Base-by-base conservation (phyloP, 2,329 filamentous ascomycete species). In the Xylariales sp. region DNA sequence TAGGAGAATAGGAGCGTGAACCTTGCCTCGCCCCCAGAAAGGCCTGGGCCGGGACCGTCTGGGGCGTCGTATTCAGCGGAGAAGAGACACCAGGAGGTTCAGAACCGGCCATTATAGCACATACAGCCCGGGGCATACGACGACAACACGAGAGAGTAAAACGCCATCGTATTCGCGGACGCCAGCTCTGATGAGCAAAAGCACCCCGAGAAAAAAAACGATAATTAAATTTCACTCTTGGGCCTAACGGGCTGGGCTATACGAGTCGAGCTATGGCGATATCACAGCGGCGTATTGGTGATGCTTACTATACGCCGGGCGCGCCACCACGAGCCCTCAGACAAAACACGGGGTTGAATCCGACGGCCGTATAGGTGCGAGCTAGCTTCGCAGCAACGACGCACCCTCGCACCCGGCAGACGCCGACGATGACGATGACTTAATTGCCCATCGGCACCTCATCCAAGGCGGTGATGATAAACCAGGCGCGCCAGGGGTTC, bases 291-390 rank as follows among this genome's bases (percentile, higher is more conserved):
- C 16, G 45, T 36, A 54, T 58, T 32, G 32, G 55, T 39, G 30
- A 56, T 56, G 65, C 65, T 68, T 68, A 68, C 65, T 68, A 68
- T 49, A 46, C 45, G 30, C 12, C 14, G 30, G 53, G 39, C 23
- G 23, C 23, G 39, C 48, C 8, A 16, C 28, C 48, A 41, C 39
- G 39, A 32, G 16, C 14, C 57, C 16, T 46, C 57, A 18, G 49
- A 16, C 53, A 32, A 53, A 41, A 28, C 39, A 55, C 48, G 39
- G 60, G 41, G 59, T 39, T 41, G 39, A 34, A 63, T 30, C 30
- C 16, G 30, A 58, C 28, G 39, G 43, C 23, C 14, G 45, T 41
- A 43, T 32, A 46, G 32, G 50, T 52, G 41, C 48, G 23, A 23
- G 23, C 23, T 23, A 45, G 28, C 30, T 30, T 65, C 61, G 56